phyloP scores from a whole-genome alignment of 176 grass and related monocot species.

The Carex littledalei region DNA sequence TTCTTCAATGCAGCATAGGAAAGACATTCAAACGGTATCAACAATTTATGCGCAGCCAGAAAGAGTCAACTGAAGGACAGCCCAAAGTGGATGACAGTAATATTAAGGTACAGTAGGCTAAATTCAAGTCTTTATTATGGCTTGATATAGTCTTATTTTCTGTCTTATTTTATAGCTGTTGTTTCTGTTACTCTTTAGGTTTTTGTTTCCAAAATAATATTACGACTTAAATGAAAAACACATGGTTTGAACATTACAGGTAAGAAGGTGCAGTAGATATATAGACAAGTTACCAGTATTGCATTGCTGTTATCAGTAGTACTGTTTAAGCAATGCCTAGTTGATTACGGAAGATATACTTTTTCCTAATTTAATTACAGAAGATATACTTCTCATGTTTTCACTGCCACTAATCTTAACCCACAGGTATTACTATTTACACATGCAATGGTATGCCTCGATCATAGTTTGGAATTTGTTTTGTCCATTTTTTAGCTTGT shows the following conservation, averaged over 20 bases:
- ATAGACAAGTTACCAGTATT: not conserved
- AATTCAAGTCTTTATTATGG: not conserved
- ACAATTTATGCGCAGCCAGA: not conserved
- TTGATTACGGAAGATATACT: not conserved
- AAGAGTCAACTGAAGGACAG: not conserved
- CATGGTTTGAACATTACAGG: not conserved
- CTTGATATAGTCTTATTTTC: not conserved
- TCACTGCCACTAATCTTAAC: not conserved
- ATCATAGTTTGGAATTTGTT: not conserved
- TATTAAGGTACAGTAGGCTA: not conserved
- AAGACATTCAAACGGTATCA: slow-evolving; percentile 1
- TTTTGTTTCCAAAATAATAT: slow-evolving; percentile 4
- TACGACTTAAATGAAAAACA: not conserved
- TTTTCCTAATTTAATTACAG: not conserved
- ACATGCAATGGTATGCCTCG: not conserved
- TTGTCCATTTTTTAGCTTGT: not conserved
- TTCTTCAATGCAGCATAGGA: slow-evolving; percentile 5
- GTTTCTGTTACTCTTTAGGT: not conserved
- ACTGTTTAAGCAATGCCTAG: not conserved
- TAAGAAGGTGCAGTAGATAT: not conserved
- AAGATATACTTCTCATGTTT: not conserved
- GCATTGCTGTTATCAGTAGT: not conserved
- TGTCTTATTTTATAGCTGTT: not conserved
- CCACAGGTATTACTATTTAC: not conserved
- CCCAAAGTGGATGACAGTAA: not conserved